Base-by-base conservation (phyloP, 345 rosid species). In the Cardiospermum halicacabum region DNA sequence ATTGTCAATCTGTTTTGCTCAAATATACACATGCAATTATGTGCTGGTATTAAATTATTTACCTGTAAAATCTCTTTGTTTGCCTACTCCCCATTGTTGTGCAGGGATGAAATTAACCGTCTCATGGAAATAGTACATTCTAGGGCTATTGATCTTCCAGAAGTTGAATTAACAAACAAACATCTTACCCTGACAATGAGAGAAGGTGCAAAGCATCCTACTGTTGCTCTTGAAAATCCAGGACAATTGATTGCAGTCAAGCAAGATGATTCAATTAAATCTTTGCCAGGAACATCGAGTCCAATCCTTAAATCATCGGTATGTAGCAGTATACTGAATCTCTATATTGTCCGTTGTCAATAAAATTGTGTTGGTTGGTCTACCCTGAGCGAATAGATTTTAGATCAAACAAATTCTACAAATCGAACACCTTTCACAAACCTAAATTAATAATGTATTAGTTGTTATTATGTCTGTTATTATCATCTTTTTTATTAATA, bases 31-130 rank as follows among this genome's bases (percentile, higher is more conserved):
- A 30, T 53, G 27, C 39, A 39, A 39, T 27, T 55, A 18, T 39
- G 27, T 18, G 55, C 57, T 69, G 48, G 61, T 58, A 15, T 36
- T 50, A 45, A 30, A 45, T 67, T 56, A 27, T 24, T 22, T 27
- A 58, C 40, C 11, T 63, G 15, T 37, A 60, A 56, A 57, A 59
- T 19, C 40, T 24, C 37, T 65, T 59, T 39, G 19, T 65, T 53
- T 73, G 58, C 64, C 22, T 63, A 55, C 11, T 65, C 70, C 65
- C 66, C 59, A 59, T 74, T 27, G 26, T 27, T 54, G 11, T 74
- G 73, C 77, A 92, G 98, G 81, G 87, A 78, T 70, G 89, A 92
- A 76, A 76, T 86, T 68, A 77, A 79, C 69, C 84, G 61, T 65
- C 76, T 92, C 66, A 69, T 85, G 27, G 83, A 85, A 72, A 74